Evolutionary conservation across 345 rosid genomes (phyloP).

Genomic region (Gynandropsis gynandra): DNA sequence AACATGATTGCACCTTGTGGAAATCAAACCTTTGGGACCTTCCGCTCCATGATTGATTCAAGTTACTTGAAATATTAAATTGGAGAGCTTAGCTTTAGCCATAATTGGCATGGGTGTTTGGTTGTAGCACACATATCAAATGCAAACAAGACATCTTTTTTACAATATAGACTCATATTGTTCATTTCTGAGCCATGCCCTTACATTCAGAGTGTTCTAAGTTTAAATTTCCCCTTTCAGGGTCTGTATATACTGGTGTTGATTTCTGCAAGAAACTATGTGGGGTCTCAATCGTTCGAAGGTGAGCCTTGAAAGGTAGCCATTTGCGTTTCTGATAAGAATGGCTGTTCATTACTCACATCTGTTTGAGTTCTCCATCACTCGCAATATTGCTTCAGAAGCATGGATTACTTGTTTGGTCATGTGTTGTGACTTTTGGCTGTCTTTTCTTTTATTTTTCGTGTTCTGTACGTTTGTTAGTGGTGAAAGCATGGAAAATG

Average conservation of each 20-base stretch:
- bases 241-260: constrained; percentile 80
- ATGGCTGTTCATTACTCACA: background rate
- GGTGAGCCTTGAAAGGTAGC: constrained; percentile 61
- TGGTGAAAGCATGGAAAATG: constrained; percentile 99
- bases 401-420: background rate
- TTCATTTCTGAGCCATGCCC: too few relatives aligned
- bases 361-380: too few relatives aligned
- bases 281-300: constrained; percentile 91
- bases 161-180: too few relatives aligned
- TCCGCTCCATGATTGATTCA: too few relatives aligned
- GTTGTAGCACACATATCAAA: too few relatives aligned
- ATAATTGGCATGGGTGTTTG: too few relatives aligned
- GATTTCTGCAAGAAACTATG: constrained; percentile 97
- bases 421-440: background rate
- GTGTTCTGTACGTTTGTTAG: constrained; percentile 31
- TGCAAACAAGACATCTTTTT: too few relatives aligned
- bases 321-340: constrained; percentile 2
- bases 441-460: constrained; percentile 12
- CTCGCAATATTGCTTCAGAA: constrained; percentile 2
- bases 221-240: constrained; percentile 31
- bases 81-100: too few relatives aligned
- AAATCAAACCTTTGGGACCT: too few relatives aligned
- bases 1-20: too few relatives aligned
- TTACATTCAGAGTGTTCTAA: background rate
- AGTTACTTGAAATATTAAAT: too few relatives aligned